A percentile compares a stretch with the other conserved stretches of the same genome.
phyloP scores from a whole-genome alignment of 148 eudicot species.

The Chenopodium suecicum region DNA sequence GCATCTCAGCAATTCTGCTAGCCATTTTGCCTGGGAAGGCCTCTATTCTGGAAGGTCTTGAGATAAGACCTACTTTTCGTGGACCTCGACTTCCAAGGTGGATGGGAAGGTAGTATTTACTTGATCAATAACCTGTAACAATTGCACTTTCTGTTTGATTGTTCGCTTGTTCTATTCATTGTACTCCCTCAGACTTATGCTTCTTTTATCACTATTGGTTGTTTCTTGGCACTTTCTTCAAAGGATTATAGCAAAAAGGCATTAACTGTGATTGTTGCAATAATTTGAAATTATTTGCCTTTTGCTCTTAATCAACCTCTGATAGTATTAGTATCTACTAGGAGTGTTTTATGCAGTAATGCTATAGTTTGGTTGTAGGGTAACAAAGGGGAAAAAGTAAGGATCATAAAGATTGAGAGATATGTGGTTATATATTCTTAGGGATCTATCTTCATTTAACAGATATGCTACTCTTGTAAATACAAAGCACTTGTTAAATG shows the following conservation, averaged over 20 bases:
- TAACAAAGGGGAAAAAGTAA: neutral
- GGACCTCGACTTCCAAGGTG: conserved; percentile 96
- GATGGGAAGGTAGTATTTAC: conserved; percentile 86
- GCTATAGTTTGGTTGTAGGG: neutral
- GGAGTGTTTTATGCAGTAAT: neutral
- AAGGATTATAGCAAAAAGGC: neutral
- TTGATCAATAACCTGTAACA: conserved; percentile 4
- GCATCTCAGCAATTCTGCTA: conserved; percentile 78
- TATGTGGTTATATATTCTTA: neutral
- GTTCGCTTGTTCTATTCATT: neutral
- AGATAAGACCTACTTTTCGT: conserved; percentile 86
- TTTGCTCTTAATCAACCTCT: neutral
- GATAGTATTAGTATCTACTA: neutral
- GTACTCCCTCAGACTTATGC: neutral
- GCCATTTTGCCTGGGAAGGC: conserved; percentile 89
- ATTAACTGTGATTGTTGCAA: neutral
- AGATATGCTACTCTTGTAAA: neutral
- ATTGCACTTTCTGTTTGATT: neutral
- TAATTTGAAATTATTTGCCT: neutral
- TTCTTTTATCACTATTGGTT: neutral
- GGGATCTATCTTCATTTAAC: neutral
- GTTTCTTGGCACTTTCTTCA: neutral
- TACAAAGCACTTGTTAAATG: neutral
- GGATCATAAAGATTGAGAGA: neutral
- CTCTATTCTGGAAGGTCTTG: conserved; percentile 90